A percentile compares a stretch with the other conserved stretches of the same genome.
Evolutionary conservation across 176 grass and related monocot species (phyloP).

Genomic region (Carex kokanica): DNA sequence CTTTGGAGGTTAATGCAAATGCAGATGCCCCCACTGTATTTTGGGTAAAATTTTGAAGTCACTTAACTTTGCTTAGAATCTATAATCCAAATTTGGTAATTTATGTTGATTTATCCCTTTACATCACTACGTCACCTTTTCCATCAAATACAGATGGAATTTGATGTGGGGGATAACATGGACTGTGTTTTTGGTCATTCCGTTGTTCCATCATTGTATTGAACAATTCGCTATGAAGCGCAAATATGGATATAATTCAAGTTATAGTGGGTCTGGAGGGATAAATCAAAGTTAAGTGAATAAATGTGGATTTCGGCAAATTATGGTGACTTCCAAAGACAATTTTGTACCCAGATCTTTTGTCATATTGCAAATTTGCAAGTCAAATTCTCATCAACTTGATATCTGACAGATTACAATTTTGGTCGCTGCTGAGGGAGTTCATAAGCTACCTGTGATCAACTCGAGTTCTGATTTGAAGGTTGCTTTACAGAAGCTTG

Average conservation of each 20-base stretch:
- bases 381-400: constrained; percentile 1
- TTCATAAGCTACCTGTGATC: constrained; percentile 76
- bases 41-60: neutral
- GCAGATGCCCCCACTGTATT: neutral
- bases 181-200: neutral
- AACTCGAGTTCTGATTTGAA: constrained; percentile 82
- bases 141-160: neutral
- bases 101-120: neutral
- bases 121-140: neutral
- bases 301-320: neutral
- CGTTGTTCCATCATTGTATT: neutral
- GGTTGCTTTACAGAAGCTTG: constrained; percentile 71
- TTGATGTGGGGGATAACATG: neutral
- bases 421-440: constrained; percentile 83
- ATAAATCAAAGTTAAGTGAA: neutral
- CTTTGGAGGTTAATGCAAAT: neutral
- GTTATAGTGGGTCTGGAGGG: neutral
- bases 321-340: neutral
- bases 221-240: neutral
- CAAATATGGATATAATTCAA: neutral
- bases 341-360: neutral
- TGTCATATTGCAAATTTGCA: constrained; percentile 13
- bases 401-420: constrained; percentile 58
- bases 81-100: neutral
- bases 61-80: neutral